These are phyloP conservation scores for Periconia macrospinosa DNA, from an alignment of 2,329 filamentous ascomycete species.

Conservation along the genomic window DNA sequence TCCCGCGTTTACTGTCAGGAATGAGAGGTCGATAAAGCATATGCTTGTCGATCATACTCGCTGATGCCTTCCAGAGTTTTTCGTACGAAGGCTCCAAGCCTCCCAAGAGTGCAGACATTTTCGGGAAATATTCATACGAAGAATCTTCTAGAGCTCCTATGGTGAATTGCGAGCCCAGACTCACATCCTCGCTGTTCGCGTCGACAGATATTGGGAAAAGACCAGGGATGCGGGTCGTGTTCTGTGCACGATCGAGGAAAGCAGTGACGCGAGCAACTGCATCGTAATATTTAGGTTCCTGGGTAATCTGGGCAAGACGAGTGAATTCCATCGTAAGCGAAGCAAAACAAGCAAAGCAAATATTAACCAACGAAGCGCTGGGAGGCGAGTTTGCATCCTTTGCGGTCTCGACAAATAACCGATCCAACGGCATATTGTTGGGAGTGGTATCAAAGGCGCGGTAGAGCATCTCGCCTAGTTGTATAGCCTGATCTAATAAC, in stretches of 20 bases:
- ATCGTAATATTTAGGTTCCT: slow-evolving; percentile 41
- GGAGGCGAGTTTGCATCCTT: slow-evolving; percentile 22
- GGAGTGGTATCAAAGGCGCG: slow-evolving; percentile 50
- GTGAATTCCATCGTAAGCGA: slow-evolving; percentile 48
- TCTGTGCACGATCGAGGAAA: slow-evolving; percentile 34
- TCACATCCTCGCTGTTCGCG: slow-evolving; percentile 30
- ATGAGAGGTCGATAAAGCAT: slow-evolving; percentile 53
- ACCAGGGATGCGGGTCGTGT: slow-evolving; percentile 36
- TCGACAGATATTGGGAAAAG: slow-evolving; percentile 46
- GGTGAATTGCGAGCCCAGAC: slow-evolving; percentile 32
- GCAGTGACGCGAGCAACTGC: slow-evolving; percentile 37
- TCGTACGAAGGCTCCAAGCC: slow-evolving; percentile 51
- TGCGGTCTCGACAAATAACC: slow-evolving; percentile 44
- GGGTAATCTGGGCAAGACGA: slow-evolving; percentile 40
- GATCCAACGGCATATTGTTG: slow-evolving; percentile 48
- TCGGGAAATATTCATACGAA: slow-evolving; percentile 44
- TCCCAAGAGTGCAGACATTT: slow-evolving; percentile 38
- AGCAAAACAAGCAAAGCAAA: slow-evolving; percentile 52
- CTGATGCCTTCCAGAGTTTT: slow-evolving; percentile 59
- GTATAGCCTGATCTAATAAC: slow-evolving; percentile 40
- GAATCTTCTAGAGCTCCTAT: slow-evolving; percentile 43
- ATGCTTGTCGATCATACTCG: slow-evolving; percentile 48
- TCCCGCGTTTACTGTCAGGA: slow-evolving; percentile 25
- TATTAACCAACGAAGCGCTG: slow-evolving; percentile 41
- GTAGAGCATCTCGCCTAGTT: slow-evolving; percentile 48